Evolutionary conservation across 805 yeast genomes (phyloP).

Genomic region (Yarrowia sp.): DNA sequence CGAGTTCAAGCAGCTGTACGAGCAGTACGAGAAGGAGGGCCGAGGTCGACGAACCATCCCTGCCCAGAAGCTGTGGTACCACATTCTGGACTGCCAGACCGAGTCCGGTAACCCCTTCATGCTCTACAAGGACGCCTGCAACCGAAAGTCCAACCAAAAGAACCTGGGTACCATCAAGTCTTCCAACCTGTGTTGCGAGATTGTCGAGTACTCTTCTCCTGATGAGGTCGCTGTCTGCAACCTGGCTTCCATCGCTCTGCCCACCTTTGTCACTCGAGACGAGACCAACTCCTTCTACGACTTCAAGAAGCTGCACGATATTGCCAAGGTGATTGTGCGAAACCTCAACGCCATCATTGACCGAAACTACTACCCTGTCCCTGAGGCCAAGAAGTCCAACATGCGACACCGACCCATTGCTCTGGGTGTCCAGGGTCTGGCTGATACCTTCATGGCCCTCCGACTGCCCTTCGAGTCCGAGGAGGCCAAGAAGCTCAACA

Average conservation of each 20-base stretch:
- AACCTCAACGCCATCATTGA: slow-evolving; percentile 87
- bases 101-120: slow-evolving; percentile 97
- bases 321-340: slow-evolving; percentile 76
- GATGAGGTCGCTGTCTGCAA: slow-evolving; percentile 96
- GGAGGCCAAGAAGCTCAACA: slow-evolving; percentile 76
- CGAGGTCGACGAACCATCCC: slow-evolving; percentile 68
- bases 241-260: slow-evolving; percentile 88
- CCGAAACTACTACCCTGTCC: slow-evolving; percentile 82
- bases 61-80: slow-evolving; percentile 92
- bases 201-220: slow-evolving; percentile 89
- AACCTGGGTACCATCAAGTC: slow-evolving; percentile 92
- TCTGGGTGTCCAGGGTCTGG: slow-evolving; percentile 97
- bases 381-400: slow-evolving; percentile 76
- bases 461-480: slow-evolving; percentile 86
- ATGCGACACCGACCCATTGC: slow-evolving; percentile 90
- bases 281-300: slow-evolving; percentile 64
- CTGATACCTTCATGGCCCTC: slow-evolving; percentile 82
- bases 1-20: slow-evolving; percentile 76
- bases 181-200: slow-evolving; percentile 93
- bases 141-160: slow-evolving; percentile 85
- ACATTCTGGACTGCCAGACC: slow-evolving; percentile 88
- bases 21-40: slow-evolving; percentile 73
- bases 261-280: slow-evolving; percentile 67
- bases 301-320: slow-evolving; percentile 74
- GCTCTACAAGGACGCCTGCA: slow-evolving; percentile 92